Base-by-base conservation (phyloP, 2,329 filamentous ascomycete species). In the Colletotrichum cuscutae region DNA sequence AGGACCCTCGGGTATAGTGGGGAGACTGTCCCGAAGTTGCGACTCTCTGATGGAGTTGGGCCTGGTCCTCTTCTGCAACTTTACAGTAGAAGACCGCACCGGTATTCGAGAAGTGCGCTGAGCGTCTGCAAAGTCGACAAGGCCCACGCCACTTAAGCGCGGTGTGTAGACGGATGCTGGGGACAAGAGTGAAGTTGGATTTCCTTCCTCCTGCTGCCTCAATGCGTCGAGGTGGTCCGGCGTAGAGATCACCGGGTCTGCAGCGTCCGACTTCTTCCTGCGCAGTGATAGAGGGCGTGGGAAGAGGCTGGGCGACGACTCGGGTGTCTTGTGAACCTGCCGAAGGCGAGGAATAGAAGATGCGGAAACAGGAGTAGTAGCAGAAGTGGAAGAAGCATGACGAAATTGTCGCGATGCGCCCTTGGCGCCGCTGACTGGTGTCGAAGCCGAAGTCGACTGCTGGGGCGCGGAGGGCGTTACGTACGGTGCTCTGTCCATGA, bases 401-500 rank as follows among this genome's bases (percentile, higher is more conserved):
- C 22, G 57, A 65, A 70, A 67, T 65, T 61, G 46, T 52, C 26
- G 65, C 37, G 56, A n/a, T 58, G 61, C 67, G 65, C 46, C 22
- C 24, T 57, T 4, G 8, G 52, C 22, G 54, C 32, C 68, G 62
- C 60, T 46, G 42, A 42, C n/a, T 15, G 56, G 54, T 12, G 65
- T 61, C 42, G 42, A 64, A 6, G 62, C 53, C 59, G 42, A 61
- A 30, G 22, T 62, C 63, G 42, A 49, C 42, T 65, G 65, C 32
- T 42, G 4, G 13, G 64, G 66, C 62, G 30, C 12, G 53, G 37
- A 73, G 61, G 30, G 32, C 65, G 76, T 76, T 83, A 91, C 90
- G 84, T 91, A 91, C 89, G 87, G 84, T 79, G 84, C 82, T 68
- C 75, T 85, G 82, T 82, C 83, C 77, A 82, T 74, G 32, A 82